These are phyloP conservation scores for Mikania micrantha DNA, from an alignment of 129 eudicot species.

Conservation along the genomic window DNA sequence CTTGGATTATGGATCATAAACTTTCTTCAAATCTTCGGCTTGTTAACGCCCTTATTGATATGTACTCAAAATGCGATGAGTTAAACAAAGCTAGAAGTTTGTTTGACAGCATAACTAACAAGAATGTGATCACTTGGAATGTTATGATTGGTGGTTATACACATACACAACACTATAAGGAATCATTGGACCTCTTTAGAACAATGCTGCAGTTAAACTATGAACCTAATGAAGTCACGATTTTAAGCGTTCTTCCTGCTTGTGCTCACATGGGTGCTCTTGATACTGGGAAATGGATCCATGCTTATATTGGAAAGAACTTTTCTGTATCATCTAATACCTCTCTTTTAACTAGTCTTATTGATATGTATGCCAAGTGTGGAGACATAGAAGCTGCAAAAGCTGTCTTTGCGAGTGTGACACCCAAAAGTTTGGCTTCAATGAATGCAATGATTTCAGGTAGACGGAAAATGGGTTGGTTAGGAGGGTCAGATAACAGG, in stretches of 20 bases:
- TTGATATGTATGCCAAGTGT: slow-evolving; percentile 55
- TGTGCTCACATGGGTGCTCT: slow-evolving; percentile 47
- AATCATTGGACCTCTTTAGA: slow-evolving; percentile 38
- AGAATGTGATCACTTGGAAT: slow-evolving; percentile 61
- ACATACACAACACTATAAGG: slow-evolving; percentile 52
- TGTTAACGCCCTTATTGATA: slow-evolving; percentile 58
- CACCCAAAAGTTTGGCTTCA: slow-evolving; percentile 33
- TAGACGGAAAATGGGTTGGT: neutral
- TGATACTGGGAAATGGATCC: slow-evolving; percentile 43
- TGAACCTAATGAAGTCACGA: slow-evolving; percentile 43
- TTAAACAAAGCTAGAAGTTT: slow-evolving; percentile 49
- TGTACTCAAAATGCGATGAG: slow-evolving; percentile 71
- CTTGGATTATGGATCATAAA: slow-evolving; percentile 31
- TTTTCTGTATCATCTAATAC: slow-evolving; percentile 25
- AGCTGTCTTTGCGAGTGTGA: slow-evolving; percentile 26
- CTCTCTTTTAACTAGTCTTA: slow-evolving; percentile 38
- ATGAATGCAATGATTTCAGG: slow-evolving; percentile 58
- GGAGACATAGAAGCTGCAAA: slow-evolving; percentile 43
- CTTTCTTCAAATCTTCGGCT: slow-evolving; percentile 40
- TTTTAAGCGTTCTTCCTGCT: slow-evolving; percentile 35
- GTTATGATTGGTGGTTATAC: slow-evolving; percentile 79
- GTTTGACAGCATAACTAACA: slow-evolving; percentile 37
- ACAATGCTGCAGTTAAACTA: slow-evolving; percentile 32
- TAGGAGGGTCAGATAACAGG: neutral
- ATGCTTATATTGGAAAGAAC: slow-evolving; percentile 22